Base-by-base conservation (phyloP, 192 early-diverging fungal genomes). In the Rhizoclosmatium sp. region DNA sequence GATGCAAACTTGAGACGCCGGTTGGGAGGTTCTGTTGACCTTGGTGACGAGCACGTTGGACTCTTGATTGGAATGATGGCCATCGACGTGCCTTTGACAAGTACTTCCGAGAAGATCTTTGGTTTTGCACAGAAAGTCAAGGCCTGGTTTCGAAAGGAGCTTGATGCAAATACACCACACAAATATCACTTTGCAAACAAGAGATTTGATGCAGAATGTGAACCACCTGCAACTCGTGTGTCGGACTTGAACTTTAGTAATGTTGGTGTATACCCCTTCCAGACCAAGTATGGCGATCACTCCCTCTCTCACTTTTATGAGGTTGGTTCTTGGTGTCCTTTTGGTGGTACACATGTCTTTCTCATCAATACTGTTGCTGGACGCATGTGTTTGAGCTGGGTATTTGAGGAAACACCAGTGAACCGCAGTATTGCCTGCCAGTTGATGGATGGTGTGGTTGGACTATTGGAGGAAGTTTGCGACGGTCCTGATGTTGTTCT, bases 201-300 rank as follows among this genome's bases (percentile, higher is more conserved):
- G 21, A 58, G 56, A 58, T 58, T 16, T 58, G 56, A 58, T n/a
- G 56, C 21, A 16, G 56, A 58, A 58, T 12, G 12, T 58, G 56
- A n/a, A 16, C 14, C 21, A n/a, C 56, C 56, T 16, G 56, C 56
- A n/a, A 58, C 56, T 58, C 56, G 56, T 16, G 21, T n/a, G 21
- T 16, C 56, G 21, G 56, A 58, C 21, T 58, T 58, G 56, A 58
- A 58, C 56, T 58, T 58, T n/a, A 58, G 56, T 58, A 58, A 58
- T 58, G 56, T 58, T 12, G 56, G 56, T 16, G 56, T 58, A n/a
- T 58, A 58, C 21, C 56, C 56, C 21, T 58, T 58, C 56, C 12
- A 58, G 56, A 58, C 56, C 21, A n/a, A 58, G 56, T n/a, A 58
- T 58, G 56, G 56, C 12, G 56, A 58, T n/a, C 21, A 16, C 14